Base-by-base conservation (phyloP, 164 flowering plant genomes). In the Akebia trifoliata region DNA sequence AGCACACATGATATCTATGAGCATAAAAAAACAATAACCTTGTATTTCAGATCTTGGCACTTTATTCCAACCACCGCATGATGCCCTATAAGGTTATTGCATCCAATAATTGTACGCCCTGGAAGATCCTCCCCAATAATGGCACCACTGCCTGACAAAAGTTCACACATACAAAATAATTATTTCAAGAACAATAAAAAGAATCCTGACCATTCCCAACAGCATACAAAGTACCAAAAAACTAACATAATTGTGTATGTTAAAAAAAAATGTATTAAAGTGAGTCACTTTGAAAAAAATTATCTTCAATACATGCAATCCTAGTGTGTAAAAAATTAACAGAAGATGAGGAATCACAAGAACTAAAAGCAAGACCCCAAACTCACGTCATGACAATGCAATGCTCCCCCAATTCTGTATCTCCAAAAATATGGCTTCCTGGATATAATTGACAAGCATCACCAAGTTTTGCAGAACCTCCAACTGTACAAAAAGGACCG, bases 31-130 rank as follows among this genome's bases (percentile, higher is more conserved):
- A n/a, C n/a, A n/a, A 24, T 17, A 30, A 83, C 97, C 94, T 81
- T 83, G 72, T 85, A 90, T 60, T 90, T 93, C 83, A 84, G 57
- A 73, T 93, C 99, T 72, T 90, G 97, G 69, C 99, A 93, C 70
- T 79, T 85, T 4, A 82, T 71, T 29, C 97, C 97, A 63, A 93
- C 80, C 54, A 90, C 90, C 36, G 96, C 88, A 79, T 93, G 88
- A 75, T 84, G 78, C 7, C 99, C 99, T 34, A 90, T 78, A 29
- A 66, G 32, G 67, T 84, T 93, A 66, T 90, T 84, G 64, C 74
- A 64, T 53, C 97, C 96, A 38, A 90, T 66, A 39, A 81, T 51
- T n/a, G 97, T 92, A 32, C 56, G 59, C 37, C 96, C 98, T 8
- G 99, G 96, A 67, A 84, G 70, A 61, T 90, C 92, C 66, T 88